Conservation (phyloP, 345 rosid species). For the Citrus hindsii region DNA sequence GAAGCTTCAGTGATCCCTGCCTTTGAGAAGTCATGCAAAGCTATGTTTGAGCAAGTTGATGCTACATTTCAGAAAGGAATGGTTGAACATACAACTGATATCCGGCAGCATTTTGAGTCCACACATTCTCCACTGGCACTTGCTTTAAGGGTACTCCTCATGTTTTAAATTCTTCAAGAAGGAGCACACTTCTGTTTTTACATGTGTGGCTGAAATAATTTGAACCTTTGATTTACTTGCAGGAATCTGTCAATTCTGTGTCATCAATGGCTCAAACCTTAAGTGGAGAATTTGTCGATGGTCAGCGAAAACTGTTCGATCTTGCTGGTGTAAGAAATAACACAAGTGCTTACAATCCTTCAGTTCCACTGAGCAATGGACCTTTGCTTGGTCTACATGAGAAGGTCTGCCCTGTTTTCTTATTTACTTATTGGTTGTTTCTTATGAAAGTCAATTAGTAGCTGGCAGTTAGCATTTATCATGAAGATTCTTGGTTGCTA, state of each 20-base stretch:
- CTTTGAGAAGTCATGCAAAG: slow-evolving; percentile 85
- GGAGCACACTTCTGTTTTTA: neutral
- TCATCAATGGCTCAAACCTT: slow-evolving; percentile 63
- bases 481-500: neutral
- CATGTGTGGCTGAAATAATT: neutral
- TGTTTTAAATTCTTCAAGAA: neutral
- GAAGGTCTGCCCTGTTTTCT: slow-evolving; percentile 37
- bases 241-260: slow-evolving; percentile 78
- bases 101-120: slow-evolving; percentile 71
- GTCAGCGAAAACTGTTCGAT: slow-evolving; percentile 65
- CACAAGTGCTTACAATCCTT: slow-evolving; percentile 44
- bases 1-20: slow-evolving; percentile 83
- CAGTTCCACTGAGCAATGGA: slow-evolving; percentile 61
- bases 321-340: slow-evolving; percentile 70
- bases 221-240: slow-evolving; percentile 20
- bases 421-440: neutral
- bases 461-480: neutral
- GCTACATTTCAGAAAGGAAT: slow-evolving; percentile 78
- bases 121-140: slow-evolving; percentile 64
- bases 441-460: neutral
- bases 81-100: slow-evolving; percentile 65
- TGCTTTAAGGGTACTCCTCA: slow-evolving; percentile 55
- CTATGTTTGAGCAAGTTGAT: slow-evolving; percentile 92
- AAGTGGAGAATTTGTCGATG: slow-evolving; percentile 79
- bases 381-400: slow-evolving; percentile 57